Conservation (phyloP, 1,139 yeast species). For the Debaryomyces robertsiae region DNA sequence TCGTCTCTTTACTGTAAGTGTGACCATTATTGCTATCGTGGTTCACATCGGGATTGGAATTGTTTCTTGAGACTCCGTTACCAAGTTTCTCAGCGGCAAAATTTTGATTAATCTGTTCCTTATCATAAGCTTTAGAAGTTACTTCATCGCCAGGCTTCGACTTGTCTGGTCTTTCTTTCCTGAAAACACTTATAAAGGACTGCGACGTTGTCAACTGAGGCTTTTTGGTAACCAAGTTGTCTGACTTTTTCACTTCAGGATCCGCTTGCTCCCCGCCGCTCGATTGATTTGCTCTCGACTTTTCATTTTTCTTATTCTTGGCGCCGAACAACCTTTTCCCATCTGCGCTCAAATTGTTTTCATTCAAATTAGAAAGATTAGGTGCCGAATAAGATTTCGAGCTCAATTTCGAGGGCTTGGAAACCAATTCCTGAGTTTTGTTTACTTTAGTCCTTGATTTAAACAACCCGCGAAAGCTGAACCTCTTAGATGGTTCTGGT, state of each 20-base stretch:
- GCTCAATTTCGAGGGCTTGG: constrained; percentile 24
- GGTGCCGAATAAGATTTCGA: constrained; percentile 36
- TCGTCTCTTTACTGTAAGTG: too few relatives aligned
- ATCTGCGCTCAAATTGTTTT: constrained; percentile 1
- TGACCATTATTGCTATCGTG: neutral
- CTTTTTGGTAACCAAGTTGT: neutral
- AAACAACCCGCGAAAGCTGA: constrained; percentile 45
- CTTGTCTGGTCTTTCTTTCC: constrained; percentile 24
- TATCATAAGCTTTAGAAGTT: constrained; percentile 7
- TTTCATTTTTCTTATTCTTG: constrained; percentile 12
- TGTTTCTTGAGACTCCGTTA: too few relatives aligned
- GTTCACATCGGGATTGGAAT: constrained; percentile 5
- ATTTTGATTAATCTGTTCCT: constrained; percentile 4
- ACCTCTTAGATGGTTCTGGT: constrained; percentile 27
- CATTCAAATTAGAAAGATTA: constrained; percentile 21
- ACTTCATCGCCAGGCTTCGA: constrained; percentile 19
- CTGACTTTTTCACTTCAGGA: constrained; percentile 18
- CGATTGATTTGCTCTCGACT: constrained; percentile 5
- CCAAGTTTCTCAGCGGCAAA: too few relatives aligned
- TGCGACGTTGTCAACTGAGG: constrained; percentile 7
- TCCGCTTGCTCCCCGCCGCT: constrained; percentile 9
- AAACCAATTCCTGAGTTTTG: constrained; percentile 13
- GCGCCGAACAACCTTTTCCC: constrained; percentile 4
- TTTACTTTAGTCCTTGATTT: constrained; percentile 35
- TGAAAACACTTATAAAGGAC: constrained; percentile 26